Conservation (phyloP, 306 rosid species). For the Cicer pinnatifidum region DNA sequence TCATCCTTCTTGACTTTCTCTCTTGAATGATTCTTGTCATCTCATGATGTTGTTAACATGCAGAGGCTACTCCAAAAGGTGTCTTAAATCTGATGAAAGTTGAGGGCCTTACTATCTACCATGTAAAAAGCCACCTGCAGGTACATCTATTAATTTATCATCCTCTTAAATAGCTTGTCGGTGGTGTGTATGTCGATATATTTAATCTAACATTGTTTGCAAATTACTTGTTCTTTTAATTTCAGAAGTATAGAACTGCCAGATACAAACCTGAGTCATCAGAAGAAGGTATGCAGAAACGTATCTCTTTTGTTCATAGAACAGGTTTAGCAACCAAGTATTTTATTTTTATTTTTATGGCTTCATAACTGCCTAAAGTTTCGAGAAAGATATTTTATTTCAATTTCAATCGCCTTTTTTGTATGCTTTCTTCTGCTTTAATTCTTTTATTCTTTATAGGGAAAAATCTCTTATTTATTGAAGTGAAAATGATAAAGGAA, state of each 20-base stretch:
- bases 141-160: conserved; percentile 48
- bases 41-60: conserved; percentile 40
- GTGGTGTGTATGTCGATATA: background rate
- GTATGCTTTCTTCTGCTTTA: background rate
- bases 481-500: background rate
- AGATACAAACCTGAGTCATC: conserved; percentile 85
- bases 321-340: conserved; percentile 22
- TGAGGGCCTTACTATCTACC: conserved; percentile 90
- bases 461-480: too few relatives aligned
- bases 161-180: conserved; percentile 31
- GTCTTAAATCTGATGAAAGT: conserved; percentile 84
- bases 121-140: conserved; percentile 97
- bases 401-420: background rate
- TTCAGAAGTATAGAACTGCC: conserved; percentile 96
- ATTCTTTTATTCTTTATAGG: too few relatives aligned
- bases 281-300: conserved; percentile 73
- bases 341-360: background rate
- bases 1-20: conserved; percentile 34
- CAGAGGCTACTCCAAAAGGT: conserved; percentile 99
- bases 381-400: background rate
- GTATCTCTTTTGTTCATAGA: conserved; percentile 42
- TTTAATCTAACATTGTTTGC: conserved; percentile 20
- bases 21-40: conserved; percentile 24
- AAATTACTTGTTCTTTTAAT: conserved; percentile 32
- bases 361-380: background rate